These are phyloP conservation scores for Rhypophila decipiens DNA, from an alignment of 495 filamentous ascomycete species.

Conservation along the genomic window DNA sequence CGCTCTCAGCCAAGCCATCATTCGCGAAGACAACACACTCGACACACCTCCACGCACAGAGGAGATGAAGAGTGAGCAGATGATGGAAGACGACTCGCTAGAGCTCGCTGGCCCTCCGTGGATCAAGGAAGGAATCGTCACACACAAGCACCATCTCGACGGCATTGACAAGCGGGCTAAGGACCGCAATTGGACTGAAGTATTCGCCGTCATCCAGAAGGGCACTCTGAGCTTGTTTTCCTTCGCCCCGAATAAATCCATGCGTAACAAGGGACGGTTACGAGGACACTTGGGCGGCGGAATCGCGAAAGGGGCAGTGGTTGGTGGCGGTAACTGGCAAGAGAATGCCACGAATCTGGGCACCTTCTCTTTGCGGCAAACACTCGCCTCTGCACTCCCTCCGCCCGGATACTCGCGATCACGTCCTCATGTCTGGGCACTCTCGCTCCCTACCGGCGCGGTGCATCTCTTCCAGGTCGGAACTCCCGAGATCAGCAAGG, in stretches of 20 bases:
- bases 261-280: constrained; percentile 59
- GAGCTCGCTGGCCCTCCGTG: constrained; percentile 89
- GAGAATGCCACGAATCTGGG: constrained; percentile 85
- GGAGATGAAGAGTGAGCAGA: constrained; percentile 51
- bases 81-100: constrained; percentile 86
- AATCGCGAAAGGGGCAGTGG: constrained; percentile 51
- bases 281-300: constrained; percentile 24
- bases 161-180: constrained; percentile 83
- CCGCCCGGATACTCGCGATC: constrained; percentile 88
- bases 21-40: constrained; percentile 72
- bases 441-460: constrained; percentile 87
- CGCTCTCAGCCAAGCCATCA: constrained; percentile 92
- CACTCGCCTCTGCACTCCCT: constrained; percentile 84
- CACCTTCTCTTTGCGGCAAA: constrained; percentile 83
- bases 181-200: constrained; percentile 87
- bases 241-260: constrained; percentile 71
- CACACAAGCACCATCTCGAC: constrained; percentile 94
- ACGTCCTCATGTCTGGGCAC: constrained; percentile 87
- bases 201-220: constrained; percentile 96
- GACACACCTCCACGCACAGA: constrained; percentile 48
- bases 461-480: constrained; percentile 97
- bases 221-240: constrained; percentile 95
- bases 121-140: constrained; percentile 94
- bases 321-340: constrained; percentile 95
- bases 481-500: constrained; percentile 86